Base-by-base conservation (phyloP, 768 basidiomycete species). In the Cubamyces sp. region DNA sequence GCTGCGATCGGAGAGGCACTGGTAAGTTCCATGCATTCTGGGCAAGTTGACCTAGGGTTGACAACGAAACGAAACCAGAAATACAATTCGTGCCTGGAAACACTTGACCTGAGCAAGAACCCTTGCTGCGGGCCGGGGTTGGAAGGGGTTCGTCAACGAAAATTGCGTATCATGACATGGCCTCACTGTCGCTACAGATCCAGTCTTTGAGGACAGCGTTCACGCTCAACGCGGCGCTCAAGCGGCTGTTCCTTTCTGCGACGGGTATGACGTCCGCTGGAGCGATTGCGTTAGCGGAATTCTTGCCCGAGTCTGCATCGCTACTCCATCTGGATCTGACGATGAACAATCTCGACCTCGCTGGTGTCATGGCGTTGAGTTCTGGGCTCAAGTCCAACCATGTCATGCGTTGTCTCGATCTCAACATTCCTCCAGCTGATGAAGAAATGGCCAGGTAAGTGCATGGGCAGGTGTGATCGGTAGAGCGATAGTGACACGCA, bases 281-380 rank as follows among this genome's bases (percentile, higher is more conserved):
- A 1, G 96, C 96, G 0, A 98, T 98, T 64, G 90, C 94, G 0
- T 83, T 98, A 1, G 97, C 96, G 2, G 96, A 98, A 73, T 98
- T 97, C 78, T 84, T 98, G 0, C 95, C 96, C 0, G 96, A 98
- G 73, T 88, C 92, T 0, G 83, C 81, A 18, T 90, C 90, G 0
- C 80, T 99, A 5, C 80, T 98, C 0, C 96, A 98, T 73, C 86
- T 99, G 56, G 97, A 98, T 74, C 76, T 97, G 28, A 97, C 94
- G 0, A 77, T 82, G 67, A 96, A 96, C 72, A 74, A 80, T 6
- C 77, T 98, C 34, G 94, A 94, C 70, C 81, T 94, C 39, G 95
- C 96, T 0, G 96, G 93, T 18, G 90, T 97, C 3, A 89, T 98
- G 86, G 97, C 97, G 0, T 84, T 99, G 23, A 89, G 86, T 57